These are phyloP conservation scores for Colletotrichum horii DNA, from an alignment of 2,329 filamentous ascomycete genomes.

Conservation along the genomic window DNA sequence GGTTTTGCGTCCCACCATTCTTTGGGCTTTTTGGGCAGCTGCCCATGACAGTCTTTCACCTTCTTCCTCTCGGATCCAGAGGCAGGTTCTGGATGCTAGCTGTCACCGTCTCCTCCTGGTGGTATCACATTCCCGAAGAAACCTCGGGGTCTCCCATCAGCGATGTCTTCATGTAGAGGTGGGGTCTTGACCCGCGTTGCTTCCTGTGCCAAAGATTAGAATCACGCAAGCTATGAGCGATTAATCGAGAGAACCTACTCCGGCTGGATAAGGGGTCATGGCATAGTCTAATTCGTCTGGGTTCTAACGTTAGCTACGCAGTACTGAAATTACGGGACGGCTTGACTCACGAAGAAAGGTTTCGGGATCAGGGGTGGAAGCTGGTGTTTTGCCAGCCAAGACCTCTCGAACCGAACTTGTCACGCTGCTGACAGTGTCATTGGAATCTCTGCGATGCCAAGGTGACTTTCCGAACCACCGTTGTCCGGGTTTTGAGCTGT, in stretches of 20 bases:
- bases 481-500: not conserved
- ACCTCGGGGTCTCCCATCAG: constrained; percentile 40
- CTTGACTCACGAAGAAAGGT: not conserved
- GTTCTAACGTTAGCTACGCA: not conserved
- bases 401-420: constrained; percentile 47
- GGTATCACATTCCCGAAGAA: constrained; percentile 49
- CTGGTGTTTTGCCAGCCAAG: constrained; percentile 40
- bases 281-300: constrained; percentile 20
- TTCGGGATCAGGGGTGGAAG: constrained; percentile 29
- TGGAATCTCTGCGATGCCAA: constrained; percentile 45
- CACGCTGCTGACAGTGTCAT: constrained; percentile 40
- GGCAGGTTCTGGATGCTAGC: constrained; percentile 4
- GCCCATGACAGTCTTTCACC: constrained; percentile 24
- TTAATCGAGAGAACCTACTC: constrained; percentile 27
- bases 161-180: constrained; percentile 43
- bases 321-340: not conserved
- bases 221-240: not conserved
- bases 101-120: constrained; percentile 24
- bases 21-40: constrained; percentile 27
- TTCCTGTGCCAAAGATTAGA: constrained; percentile 41
- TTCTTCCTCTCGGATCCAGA: not conserved
- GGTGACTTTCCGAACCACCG: constrained; percentile 32
- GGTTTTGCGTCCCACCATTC: constrained; percentile 42
- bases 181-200: constrained; percentile 54
- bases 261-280: constrained; percentile 36